Evolutionary conservation across 2,329 filamentous ascomycete species (phyloP), one percentile per base, ranked within the genome.

Genomic region (Fusarium guadeloupense): DNA sequence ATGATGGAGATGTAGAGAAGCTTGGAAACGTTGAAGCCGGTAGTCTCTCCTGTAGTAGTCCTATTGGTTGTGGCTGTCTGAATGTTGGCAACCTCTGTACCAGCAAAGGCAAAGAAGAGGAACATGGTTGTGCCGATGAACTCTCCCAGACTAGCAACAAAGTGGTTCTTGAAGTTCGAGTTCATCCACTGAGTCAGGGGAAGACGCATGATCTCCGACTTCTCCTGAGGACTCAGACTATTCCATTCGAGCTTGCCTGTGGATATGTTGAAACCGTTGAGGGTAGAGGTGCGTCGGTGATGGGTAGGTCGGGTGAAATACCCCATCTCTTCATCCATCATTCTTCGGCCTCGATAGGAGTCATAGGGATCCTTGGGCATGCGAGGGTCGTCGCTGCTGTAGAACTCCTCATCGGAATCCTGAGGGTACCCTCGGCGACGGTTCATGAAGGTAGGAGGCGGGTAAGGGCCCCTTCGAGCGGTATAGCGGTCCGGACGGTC

Each of bases 121-220:
- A 80, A 79, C 67, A 79, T 73, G 13, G 76, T 75, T 4, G 77
- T 79, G 30, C 77, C 77, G 17, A 78, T 72, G 10, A 80, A 72
- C 65, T 79, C 77, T 35, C 76, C 75, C 7, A 75, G 41, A 31
- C 68, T 66, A 43, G 77, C 71, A 28, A 78, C 67, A 51, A 77
- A 73, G 71, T 77, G 74, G 67, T 82, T 78, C 72, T 81, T 81
- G 55, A 80, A 62, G 42, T 75, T 65, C 8, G 77, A 79, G 66
- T 80, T 76, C 79, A 81, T 81, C 79, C 78, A 81, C 26, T 78
- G 72, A 4, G 74, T 77, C 70, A 77, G 74, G 3, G 79, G 79
- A 19, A 81, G 69, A 30, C 79, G 75, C 70, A 81, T 71, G 9
- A 80, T 77, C 52, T 80, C 70, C 5, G 71, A 73, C 66, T 76